Conservation (phyloP, 257 asterid genomes). For the Capsicum rhomboideum region DNA sequence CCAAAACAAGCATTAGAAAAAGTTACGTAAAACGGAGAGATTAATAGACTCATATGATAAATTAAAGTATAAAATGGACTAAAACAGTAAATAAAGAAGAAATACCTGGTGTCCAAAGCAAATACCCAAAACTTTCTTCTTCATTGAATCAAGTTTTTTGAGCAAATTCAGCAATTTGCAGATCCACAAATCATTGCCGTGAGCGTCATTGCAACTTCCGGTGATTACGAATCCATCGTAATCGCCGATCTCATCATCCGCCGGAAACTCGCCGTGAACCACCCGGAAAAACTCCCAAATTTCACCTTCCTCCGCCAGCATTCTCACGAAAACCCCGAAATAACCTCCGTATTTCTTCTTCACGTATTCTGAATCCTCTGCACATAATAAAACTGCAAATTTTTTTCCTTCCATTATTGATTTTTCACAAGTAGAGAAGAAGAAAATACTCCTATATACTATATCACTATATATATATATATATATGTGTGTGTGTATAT, state of each 20-base stretch:
- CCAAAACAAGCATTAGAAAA: neutral
- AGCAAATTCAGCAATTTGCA: constrained; percentile 42
- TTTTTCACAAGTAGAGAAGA: neutral
- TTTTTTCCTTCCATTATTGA: constrained; percentile 51
- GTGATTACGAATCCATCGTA: constrained; percentile 77
- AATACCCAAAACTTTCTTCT: constrained; percentile 70
- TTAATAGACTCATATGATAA: no score
- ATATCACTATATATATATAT: no score
- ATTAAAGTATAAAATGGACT: neutral
- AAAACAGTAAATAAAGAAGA: neutral
- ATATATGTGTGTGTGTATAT: neutral
- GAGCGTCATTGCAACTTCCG: constrained; percentile 91
- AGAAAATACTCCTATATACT: neutral
- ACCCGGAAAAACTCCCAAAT: constrained; percentile 65
- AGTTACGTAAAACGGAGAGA: no score
- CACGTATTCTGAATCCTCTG: constrained; percentile 89
- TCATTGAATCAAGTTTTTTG: constrained; percentile 47
- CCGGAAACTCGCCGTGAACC: constrained; percentile 64
- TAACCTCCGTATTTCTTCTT: constrained; percentile 82
- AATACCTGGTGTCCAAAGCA: constrained; percentile 91
- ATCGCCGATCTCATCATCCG: constrained; percentile 53
- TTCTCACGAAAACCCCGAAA: constrained; percentile 67
- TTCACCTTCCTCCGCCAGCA: constrained; percentile 88
- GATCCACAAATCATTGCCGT: constrained; percentile 78
- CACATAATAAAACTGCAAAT: constrained; percentile 72